Evolutionary conservation across 2,329 filamentous ascomycete genomes (phyloP).

Genomic region (Neoascochyta sp.): DNA sequence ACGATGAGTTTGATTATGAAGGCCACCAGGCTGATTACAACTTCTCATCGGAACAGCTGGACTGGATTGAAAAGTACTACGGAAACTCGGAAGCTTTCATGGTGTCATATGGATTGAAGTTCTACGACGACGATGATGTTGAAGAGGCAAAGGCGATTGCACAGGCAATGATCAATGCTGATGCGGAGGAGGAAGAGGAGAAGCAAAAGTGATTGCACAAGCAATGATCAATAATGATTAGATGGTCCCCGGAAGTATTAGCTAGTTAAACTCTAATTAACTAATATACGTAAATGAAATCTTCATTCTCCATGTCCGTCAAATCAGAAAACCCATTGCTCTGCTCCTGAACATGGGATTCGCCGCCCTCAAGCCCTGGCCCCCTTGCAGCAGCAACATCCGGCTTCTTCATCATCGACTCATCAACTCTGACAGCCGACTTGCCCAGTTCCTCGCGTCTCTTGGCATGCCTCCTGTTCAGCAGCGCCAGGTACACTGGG

Average conservation of each 20-base stretch:
- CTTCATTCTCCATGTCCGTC: slow-evolving; percentile 21
- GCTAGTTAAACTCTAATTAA: too few relatives aligned
- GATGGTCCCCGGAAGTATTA: too few relatives aligned
- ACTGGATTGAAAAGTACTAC: slow-evolving; percentile 10
- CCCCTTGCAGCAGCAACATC: slow-evolving; percentile 11
- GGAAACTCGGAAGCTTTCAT: slow-evolving; percentile 13
- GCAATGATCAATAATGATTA: slow-evolving; percentile 3
- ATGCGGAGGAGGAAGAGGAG: too few relatives aligned
- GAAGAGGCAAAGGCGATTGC: slow-evolving; percentile 9
- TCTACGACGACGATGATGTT: slow-evolving; percentile 12
- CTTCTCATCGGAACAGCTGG: slow-evolving; percentile 5
- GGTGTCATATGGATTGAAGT: slow-evolving; percentile 10
- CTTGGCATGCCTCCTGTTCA: slow-evolving; percentile 32
- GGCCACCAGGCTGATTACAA: slow-evolving; percentile 10
- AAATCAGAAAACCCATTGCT: slow-evolving; percentile 18
- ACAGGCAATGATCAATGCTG: slow-evolving; percentile 3
- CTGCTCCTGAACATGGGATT: slow-evolving; percentile 3
- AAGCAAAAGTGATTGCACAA: slow-evolving; percentile 7
- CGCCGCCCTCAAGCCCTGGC: slow-evolving; percentile 9
- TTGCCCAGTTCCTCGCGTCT: slow-evolving; percentile 31
- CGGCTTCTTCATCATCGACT: slow-evolving; percentile 34
- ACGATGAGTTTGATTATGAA: slow-evolving; percentile 5
- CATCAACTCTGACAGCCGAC: slow-evolving; percentile 24
- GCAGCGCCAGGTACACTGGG: slow-evolving; percentile 28
- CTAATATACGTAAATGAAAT: slow-evolving; percentile 16